phyloP scores from a whole-genome alignment of 257 asterid genomes.

The Osmanthus fragrans region DNA sequence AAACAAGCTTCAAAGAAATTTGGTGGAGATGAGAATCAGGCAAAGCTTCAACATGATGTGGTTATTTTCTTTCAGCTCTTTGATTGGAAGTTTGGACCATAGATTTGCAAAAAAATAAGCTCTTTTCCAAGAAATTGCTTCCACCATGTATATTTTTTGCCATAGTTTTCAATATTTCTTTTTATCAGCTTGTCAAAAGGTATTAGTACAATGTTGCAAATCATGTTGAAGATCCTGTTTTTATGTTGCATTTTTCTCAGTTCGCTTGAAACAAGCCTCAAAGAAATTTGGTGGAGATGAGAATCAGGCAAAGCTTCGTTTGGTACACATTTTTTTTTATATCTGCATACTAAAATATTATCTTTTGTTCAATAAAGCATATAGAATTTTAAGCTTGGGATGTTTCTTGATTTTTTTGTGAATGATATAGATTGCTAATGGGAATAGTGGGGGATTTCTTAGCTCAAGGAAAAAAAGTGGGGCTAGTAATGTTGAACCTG shows the following conservation, averaged over 20 bases:
- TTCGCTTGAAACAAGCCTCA: too few relatives aligned
- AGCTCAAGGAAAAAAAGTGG: constrained; percentile 38
- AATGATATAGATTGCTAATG: constrained; percentile 79
- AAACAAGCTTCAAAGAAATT: too few relatives aligned
- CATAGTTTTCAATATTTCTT: background rate
- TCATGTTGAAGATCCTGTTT: background rate
- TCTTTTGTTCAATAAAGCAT: constrained; percentile 11
- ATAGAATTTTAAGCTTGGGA: constrained; percentile 16
- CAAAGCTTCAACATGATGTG: constrained; percentile 61
- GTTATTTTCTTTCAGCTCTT: constrained; percentile 59
- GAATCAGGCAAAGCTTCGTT: constrained; percentile 67
- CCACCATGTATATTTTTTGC: constrained; percentile 62
- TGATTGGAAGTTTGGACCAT: constrained; percentile 70
- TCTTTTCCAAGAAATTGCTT: constrained; percentile 56
- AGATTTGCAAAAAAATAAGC: constrained; percentile 49
- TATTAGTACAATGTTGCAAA: constrained; percentile 16
- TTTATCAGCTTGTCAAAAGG: background rate
- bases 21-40: constrained; percentile 26
- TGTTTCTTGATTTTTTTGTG: constrained; percentile 20
- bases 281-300: too few relatives aligned
- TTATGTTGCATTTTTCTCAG: too few relatives aligned
- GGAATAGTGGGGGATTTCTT: constrained; percentile 38
- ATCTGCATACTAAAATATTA: background rate
- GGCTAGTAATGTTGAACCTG: constrained; percentile 30
- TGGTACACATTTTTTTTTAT: constrained; percentile 48